Percentiles rank a stretch among this genome's conserved stretches.
phyloP scores from a whole-genome alignment of 208 protist species.

The Phytomonas sp. region DNA sequence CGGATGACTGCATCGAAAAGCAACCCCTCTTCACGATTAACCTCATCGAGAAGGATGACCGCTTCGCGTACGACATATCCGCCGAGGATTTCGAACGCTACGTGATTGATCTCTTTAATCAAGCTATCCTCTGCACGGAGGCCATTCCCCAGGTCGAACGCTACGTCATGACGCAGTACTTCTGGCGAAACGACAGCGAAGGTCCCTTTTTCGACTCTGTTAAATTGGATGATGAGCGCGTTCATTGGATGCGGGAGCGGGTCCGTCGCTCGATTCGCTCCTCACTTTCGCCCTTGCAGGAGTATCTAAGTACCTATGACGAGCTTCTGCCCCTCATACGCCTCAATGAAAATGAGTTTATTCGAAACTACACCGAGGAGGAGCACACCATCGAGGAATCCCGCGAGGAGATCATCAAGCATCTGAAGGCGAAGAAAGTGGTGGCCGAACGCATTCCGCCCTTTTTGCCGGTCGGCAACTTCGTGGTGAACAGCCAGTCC shows the following conservation, averaged over 20 bases:
- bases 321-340: conserved; percentile 84
- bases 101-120: conserved; percentile 84
- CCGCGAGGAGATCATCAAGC: conserved; percentile 87
- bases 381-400: conserved; percentile 87
- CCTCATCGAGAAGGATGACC: conserved; percentile 67
- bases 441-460: conserved; percentile 87
- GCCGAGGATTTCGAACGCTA: conserved; percentile 78
- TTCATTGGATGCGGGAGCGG: conserved; percentile 59
- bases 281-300: conserved; percentile 78
- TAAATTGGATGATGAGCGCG: conserved; percentile 75
- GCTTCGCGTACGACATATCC: conserved; percentile 86
- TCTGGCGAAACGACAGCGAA: conserved; percentile 86
- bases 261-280: conserved; percentile 45
- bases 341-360: conserved; percentile 83
- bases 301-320: conserved; percentile 87
- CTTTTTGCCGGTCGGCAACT: conserved; percentile 91
- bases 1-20: conserved; percentile 89
- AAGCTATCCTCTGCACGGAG: conserved; percentile 83
- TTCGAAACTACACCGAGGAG: conserved; percentile 70
- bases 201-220: conserved; percentile 88
- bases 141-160: conserved; percentile 89
- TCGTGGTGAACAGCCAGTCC: conserved; percentile 90
- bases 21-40: conserved; percentile 90
- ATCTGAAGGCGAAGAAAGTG: conserved; percentile 81
- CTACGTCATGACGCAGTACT: conserved; percentile 92